Percentiles rank a stretch among this genome's conserved stretches.
Conservation (phyloP, 1,139 yeast species). For the Lodderomyces margitis region DNA sequence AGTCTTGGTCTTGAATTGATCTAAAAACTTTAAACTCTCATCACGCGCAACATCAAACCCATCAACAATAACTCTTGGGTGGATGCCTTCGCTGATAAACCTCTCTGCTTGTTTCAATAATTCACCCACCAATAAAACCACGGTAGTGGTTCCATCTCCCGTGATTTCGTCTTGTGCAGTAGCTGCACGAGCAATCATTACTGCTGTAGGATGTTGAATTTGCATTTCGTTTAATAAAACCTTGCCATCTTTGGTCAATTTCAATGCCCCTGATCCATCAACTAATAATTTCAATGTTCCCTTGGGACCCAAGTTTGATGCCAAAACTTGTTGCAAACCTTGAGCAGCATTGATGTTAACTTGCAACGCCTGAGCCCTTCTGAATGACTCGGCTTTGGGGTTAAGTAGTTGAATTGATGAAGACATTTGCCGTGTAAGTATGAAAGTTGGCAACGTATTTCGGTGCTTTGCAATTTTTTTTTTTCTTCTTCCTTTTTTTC, state of each 20-base stretch:
- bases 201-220: slow-evolving; percentile 99
- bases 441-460: not conserved
- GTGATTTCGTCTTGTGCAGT: slow-evolving; percentile 98
- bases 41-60: slow-evolving; percentile 91
- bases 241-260: slow-evolving; percentile 95
- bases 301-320: slow-evolving; percentile 92
- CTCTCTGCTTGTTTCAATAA: slow-evolving; percentile 92
- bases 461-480: not conserved
- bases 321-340: slow-evolving; percentile 89
- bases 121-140: slow-evolving; percentile 92
- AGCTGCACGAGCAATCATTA: slow-evolving; percentile 98
- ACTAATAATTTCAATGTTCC: slow-evolving; percentile 96
- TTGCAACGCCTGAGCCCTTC: slow-evolving; percentile 92
- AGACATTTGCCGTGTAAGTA: slow-evolving; percentile 36
- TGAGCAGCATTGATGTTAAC: slow-evolving; percentile 96
- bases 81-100: slow-evolving; percentile 89
- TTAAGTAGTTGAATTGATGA: slow-evolving; percentile 84
- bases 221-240: slow-evolving; percentile 95
- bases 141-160: slow-evolving; percentile 99
- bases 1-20: slow-evolving; percentile 50
- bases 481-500: slow-evolving; percentile 1
- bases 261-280: slow-evolving; percentile 94
- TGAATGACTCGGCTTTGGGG: slow-evolving; percentile 94
- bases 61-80: slow-evolving; percentile 90
- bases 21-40: slow-evolving; percentile 67